Evolutionary conservation across 495 filamentous ascomycete species (phyloP).

Genomic region (Tuber brumale): DNA sequence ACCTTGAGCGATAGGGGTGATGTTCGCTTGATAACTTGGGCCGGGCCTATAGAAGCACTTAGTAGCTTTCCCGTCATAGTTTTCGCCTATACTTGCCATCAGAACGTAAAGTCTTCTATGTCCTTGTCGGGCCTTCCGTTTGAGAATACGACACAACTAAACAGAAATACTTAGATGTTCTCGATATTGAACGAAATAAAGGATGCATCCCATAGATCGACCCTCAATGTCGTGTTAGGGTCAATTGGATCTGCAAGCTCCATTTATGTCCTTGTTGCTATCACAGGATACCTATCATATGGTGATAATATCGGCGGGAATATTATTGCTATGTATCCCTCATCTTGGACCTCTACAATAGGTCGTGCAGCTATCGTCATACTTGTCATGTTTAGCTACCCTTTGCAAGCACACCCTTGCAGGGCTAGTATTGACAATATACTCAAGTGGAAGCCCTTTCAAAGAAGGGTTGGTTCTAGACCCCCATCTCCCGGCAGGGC

Average conservation of each 20-base stretch:
- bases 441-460: constrained; percentile 75
- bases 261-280: constrained; percentile 83
- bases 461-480: constrained; percentile 41
- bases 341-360: constrained; percentile 78
- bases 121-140: neutral
- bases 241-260: constrained; percentile 75
- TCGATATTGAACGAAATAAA: constrained; percentile 92
- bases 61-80: constrained; percentile 90
- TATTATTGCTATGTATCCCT: constrained; percentile 85
- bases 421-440: constrained; percentile 88
- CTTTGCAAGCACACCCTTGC: constrained; percentile 90
- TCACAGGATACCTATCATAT: constrained; percentile 92
- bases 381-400: constrained; percentile 94
- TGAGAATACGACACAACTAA: constrained; percentile 17
- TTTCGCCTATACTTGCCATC: constrained; percentile 97
- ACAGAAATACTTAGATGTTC: constrained; percentile 66
- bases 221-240: constrained; percentile 68
- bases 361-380: constrained; percentile 92
- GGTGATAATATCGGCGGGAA: constrained; percentile 81
- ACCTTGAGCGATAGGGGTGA: constrained; percentile 63
- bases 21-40: constrained; percentile 68
- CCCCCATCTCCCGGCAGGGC: constrained; percentile 33
- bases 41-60: constrained; percentile 67
- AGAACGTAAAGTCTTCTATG: constrained; percentile 60
- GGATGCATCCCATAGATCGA: constrained; percentile 67